Base-by-base conservation (phyloP, 2,329 filamentous ascomycete species). In the Rutstroemia sydowiana region DNA sequence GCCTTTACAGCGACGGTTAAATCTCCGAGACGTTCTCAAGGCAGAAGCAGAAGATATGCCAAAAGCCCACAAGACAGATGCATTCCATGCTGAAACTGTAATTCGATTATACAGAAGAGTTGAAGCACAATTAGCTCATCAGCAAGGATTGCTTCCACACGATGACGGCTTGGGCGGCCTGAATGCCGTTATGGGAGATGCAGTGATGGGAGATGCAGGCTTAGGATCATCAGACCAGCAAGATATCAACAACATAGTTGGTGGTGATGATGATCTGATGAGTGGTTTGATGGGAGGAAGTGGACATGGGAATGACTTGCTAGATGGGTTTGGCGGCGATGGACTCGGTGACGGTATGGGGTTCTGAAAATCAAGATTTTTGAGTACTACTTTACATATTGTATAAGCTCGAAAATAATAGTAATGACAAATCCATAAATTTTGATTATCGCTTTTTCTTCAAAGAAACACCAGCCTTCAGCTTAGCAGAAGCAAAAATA, bases 31-130 rank as follows among this genome's bases (percentile, higher is more conserved):
- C 42, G 63, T 59, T 1, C 50, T 68, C 23, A 64, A 64, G 30
- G 51, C 52, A 10, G 63, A 63, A 54, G 60, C 56, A 2, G 60
- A 65, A n/a, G 54, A 57, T 16, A 57, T 60, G 11, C 58, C 60
- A 1, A 64, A 63, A 45, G 42, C 61, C 0, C 59, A 61, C 14
- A 63, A 63, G 36, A 56, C 53, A 0, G 63, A 65, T 39, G 46
- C 52, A 5, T 56, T 59, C 21, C 54, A 59, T 5, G 63, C 64
- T 1, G 64, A 66, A 41, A 62, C 58, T 9, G 52, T 65, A 0
- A 56, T 67, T 2, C 52, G 63, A n/a, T 40, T 67, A 7, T 63
- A 55, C 18, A 54, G 65, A n/a, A 65, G 62, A 30, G 63, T 66
- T 0, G 65, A 67, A 52, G 63, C 60, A 6, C 57, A 62, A 40